A percentile compares a stretch with the other conserved stretches of the same genome.
Evolutionary conservation across 768 basidiomycete species (phyloP).

Genomic region (Heimioporus sp.): DNA sequence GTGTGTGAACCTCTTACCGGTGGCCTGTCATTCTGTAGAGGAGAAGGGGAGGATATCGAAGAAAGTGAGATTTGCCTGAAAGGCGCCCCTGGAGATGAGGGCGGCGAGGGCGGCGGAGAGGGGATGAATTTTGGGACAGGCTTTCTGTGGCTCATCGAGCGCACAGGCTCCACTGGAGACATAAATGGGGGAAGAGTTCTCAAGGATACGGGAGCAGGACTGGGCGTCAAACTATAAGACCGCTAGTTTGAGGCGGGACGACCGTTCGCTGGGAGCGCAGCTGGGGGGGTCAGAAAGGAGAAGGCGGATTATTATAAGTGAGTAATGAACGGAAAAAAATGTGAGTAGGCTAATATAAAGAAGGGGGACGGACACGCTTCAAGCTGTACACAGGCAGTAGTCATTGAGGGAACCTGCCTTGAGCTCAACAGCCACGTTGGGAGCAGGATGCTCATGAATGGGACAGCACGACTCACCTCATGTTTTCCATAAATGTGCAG

Average conservation of each 20-base stretch:
- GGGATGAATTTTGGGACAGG: conserved; percentile 68
- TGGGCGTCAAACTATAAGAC: conserved; percentile 8
- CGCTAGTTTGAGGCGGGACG: conserved; percentile 13
- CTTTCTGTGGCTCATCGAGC: conserved; percentile 63
- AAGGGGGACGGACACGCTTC: conserved; percentile 24
- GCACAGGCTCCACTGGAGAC: conserved; percentile 27
- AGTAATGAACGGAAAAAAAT: conserved; percentile 24
- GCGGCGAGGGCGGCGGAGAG: conserved; percentile 50
- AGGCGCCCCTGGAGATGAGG: conserved; percentile 33
- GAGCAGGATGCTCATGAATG: conserved; percentile 30
- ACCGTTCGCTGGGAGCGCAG: conserved; percentile 21
- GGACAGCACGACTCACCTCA: conserved; percentile 35
- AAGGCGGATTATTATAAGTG: conserved; percentile 27
- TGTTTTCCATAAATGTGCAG: conserved; percentile 34
- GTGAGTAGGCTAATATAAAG: conserved; percentile 31
- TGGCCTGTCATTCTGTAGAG: conserved; percentile 24
- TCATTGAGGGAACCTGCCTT: conserved; percentile 32
- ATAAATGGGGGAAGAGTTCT: conserved; percentile 15
- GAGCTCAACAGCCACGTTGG: conserved; percentile 36
- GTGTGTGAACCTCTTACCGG: conserved; percentile 24
- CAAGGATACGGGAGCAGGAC: conserved; percentile 6
- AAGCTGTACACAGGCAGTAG: conserved; percentile 32
- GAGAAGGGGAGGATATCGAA: conserved; percentile 21
- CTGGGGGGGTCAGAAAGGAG: conserved; percentile 26
- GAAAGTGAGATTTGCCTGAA: conserved; percentile 32